These are phyloP conservation scores for Helotiales sp. DNA, from an alignment of 2,329 filamentous ascomycete species.

Conservation along the genomic window DNA sequence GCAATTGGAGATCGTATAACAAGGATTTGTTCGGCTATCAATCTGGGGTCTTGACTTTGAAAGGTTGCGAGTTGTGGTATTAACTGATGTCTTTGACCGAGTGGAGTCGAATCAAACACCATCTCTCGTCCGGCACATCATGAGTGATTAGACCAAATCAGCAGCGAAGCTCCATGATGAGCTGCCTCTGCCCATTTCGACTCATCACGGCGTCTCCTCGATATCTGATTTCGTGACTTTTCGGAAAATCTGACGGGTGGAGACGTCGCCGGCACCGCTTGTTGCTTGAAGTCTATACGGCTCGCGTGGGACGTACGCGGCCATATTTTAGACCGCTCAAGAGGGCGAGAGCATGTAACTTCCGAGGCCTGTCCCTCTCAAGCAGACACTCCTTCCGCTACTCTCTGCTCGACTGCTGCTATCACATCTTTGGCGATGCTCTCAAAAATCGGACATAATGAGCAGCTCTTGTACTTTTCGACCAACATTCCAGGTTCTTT, in stretches of 20 bases:
- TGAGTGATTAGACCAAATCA: neutral
- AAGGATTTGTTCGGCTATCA: neutral
- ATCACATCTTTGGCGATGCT: slow-evolving; percentile 63
- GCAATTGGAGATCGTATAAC: neutral
- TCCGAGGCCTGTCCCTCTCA: neutral
- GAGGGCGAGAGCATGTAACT: no score
- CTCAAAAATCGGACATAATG: slow-evolving; percentile 70
- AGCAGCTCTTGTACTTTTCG: slow-evolving; percentile 75
- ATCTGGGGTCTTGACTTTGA: no score
- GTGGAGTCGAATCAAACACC: neutral
- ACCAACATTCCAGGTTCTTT: slow-evolving; percentile 58
- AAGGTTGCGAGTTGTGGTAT: neutral
- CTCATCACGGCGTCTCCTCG: no score
- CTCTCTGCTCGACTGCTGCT: slow-evolving; percentile 35
- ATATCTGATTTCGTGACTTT: no score
- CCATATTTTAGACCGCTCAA: no score
- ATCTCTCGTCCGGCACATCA: neutral
- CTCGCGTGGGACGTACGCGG: no score
- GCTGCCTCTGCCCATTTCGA: no score
- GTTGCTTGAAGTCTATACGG: no score
- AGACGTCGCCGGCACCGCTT: no score
- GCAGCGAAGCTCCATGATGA: no score
- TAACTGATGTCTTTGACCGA: neutral
- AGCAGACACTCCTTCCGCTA: neutral
- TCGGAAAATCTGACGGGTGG: no score